Evolutionary conservation across 2,329 filamentous ascomycete species (phyloP), one percentile per base, ranked within the genome.

Genomic region (Cladorrhinum sp.): DNA sequence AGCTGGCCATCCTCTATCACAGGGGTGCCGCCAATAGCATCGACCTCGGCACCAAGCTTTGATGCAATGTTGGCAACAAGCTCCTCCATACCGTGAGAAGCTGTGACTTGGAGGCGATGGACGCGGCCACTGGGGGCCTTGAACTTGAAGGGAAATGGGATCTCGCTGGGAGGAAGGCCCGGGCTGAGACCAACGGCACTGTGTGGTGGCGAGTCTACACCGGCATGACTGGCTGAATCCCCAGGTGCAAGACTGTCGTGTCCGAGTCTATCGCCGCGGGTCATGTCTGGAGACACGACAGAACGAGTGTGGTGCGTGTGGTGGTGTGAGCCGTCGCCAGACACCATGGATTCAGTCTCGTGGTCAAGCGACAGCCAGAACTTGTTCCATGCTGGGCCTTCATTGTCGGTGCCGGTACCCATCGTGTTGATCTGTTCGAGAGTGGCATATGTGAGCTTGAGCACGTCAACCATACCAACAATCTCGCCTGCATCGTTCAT

Each of bases 361-460:
- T 96, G 87, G 74, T 98, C 85, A 69, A 99, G 87, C 0, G 95
- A 98, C 67, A 98, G 82, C 95, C 95, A 99, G 79, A 99, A 99
- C 77, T 98, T 99, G 80, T 97, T 98, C 95, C 95, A 99, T 6
- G 95, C 95, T 4, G 95, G 95, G 0, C 95, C 95, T 77, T 99
- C 95, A 68, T 86, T 92, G 72, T 96, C 93, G 48, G 85, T 85
- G 57, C 53, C 53, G 25, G 88, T 92, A 45, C 85, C 87, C 88
- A 99, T 98, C 61, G 91, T 92, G 79, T 98, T 98, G 77, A 96
- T 92, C 79, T 97, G 93, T 77, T 99, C 95, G 57, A 99, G 84
- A 4, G 95, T 99, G 54, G 95, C 95, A 76, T 99, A 99, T 22
- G 95, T 99, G 71, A 99, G 83, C 79, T 98, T 98, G 64, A 99